Evolutionary conservation across 1,139 yeast species (phyloP), one percentile per base, ranked within the genome.

Genomic region (Pichia sp.): DNA sequence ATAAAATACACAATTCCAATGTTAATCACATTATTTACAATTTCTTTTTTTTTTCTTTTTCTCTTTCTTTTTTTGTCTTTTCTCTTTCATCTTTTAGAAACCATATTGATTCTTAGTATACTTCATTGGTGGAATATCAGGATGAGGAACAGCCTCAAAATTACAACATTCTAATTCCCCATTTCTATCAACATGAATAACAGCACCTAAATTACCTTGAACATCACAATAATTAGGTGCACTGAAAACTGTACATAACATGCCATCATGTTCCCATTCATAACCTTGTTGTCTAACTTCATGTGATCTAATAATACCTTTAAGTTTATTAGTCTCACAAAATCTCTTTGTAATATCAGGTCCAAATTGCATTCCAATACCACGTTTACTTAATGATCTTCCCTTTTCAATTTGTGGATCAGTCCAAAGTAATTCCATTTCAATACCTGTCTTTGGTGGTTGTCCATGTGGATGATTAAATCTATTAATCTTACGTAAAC

Each of bases 211-310:
- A 66, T 92, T 92, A 18, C 95, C 96, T 49, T 88, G 89, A 25
- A 84, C 73, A 63, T 94, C 99, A 69, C 97, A 90, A 67, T 92
- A 92, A 66, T 94, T 90, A 39, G 99, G 99, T 0, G 99, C 98
- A 66, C 95, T 83, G 67, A 92, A 92, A 28, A 92, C 96, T 0
- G 99, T 92, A 50, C 89, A 79, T 47, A 92, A 77, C 58, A 82
- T 75, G 8, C 95, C 95, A 52, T 83, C 75, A 62, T 92, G 99
- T 63, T 92, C 97, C 46, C 74, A 75, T 56, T 88, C 90, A 51
- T 84, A 88, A 44, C 99, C 99, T 7, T 76, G 82, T 86, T 85
- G 84, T 62, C 97, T 76, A 7, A 92, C 97, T 68, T 92, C 98
- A 63, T 92, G 99, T 3, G 97, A 88, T 60, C 99, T 76, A 60